A percentile compares a stretch with the other conserved stretches of the same genome.
These are phyloP conservation scores for Scheffersomyces stipitis DNA, from an alignment of 805 yeast genomes.

Conservation along the genomic window DNA sequence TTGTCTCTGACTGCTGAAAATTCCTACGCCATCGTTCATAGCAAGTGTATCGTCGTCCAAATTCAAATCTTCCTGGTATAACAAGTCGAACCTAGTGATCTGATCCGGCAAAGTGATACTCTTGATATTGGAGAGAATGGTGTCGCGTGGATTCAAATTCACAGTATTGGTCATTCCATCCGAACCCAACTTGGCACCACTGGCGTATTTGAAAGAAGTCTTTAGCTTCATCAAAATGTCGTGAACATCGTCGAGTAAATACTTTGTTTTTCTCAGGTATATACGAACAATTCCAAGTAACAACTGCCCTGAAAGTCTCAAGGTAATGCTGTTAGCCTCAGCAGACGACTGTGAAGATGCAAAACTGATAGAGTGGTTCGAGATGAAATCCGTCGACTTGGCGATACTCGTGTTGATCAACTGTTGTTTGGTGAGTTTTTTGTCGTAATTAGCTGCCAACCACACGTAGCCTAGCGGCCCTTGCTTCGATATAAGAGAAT, in stretches of 20 bases:
- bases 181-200: slow-evolving; percentile 27
- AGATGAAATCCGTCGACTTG: slow-evolving; percentile 41
- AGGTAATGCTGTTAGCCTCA: slow-evolving; percentile 55
- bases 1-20: slow-evolving; percentile 21
- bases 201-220: slow-evolving; percentile 54
- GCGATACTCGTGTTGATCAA: slow-evolving; percentile 68
- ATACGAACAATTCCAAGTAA: slow-evolving; percentile 85
- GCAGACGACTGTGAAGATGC: slow-evolving; percentile 13
- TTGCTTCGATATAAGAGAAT: slow-evolving; percentile 48
- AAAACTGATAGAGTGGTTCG: slow-evolving; percentile 62
- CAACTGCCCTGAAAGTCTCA: slow-evolving; percentile 82
- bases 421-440: slow-evolving; percentile 70
- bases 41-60: slow-evolving; percentile 26
- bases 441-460: slow-evolving; percentile 89
- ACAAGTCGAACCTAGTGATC: slow-evolving; percentile 72
- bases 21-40: slow-evolving; percentile 8
- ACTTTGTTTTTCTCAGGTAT: slow-evolving; percentile 81
- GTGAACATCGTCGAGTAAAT: slow-evolving; percentile 77
- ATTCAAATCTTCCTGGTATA: slow-evolving; percentile 59
- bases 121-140: slow-evolving; percentile 58
- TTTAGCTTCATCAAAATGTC: slow-evolving; percentile 73
- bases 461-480: slow-evolving; percentile 90
- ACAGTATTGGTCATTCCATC: slow-evolving; percentile 37
- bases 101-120: slow-evolving; percentile 71
- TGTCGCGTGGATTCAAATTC: slow-evolving; percentile 58